These are phyloP conservation scores for Orbilia brochopaga DNA, from an alignment of 2,329 filamentous ascomycete genomes.

Conservation along the genomic window DNA sequence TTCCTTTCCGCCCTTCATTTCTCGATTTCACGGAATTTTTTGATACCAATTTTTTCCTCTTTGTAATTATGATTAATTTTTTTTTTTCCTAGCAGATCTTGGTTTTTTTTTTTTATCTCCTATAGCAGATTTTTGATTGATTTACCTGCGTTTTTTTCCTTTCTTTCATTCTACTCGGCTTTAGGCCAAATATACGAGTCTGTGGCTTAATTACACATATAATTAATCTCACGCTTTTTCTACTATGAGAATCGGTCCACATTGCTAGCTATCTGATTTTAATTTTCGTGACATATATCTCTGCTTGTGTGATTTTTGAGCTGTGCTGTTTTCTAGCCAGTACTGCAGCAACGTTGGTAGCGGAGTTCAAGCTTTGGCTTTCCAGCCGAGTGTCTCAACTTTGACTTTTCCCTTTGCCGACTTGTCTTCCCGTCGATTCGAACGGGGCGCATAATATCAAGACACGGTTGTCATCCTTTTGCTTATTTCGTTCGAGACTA, in stretches of 20 bases:
- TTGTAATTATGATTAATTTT: neutral
- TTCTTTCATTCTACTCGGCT: constrained; percentile 11
- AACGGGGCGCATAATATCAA: too few relatives aligned
- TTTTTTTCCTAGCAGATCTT: constrained; percentile 7
- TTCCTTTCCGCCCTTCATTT: neutral
- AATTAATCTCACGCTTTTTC: constrained; percentile 1
- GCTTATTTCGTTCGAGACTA: too few relatives aligned
- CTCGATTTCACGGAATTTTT: neutral
- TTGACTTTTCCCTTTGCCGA: too few relatives aligned
- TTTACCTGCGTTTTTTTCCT: too few relatives aligned
- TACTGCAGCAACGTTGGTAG: too few relatives aligned
- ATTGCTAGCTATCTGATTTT: neutral
- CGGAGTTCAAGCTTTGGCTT: too few relatives aligned
- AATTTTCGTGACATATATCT: neutral
- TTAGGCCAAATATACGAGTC: constrained; percentile 5
- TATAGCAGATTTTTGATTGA: too few relatives aligned
- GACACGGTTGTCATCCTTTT: too few relatives aligned
- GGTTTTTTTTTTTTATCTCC: constrained; percentile 3
- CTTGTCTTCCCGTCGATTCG: too few relatives aligned
- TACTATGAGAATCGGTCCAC: neutral
- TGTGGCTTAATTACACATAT: constrained; percentile 11
- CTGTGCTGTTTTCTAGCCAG: too few relatives aligned
- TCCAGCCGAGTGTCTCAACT: too few relatives aligned
- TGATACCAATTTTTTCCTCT: constrained; percentile 28
- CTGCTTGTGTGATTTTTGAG: neutral